Evolutionary conservation across 2,329 filamentous ascomycete genomes (phyloP).

Genomic region (Apiospora saccharicola): DNA sequence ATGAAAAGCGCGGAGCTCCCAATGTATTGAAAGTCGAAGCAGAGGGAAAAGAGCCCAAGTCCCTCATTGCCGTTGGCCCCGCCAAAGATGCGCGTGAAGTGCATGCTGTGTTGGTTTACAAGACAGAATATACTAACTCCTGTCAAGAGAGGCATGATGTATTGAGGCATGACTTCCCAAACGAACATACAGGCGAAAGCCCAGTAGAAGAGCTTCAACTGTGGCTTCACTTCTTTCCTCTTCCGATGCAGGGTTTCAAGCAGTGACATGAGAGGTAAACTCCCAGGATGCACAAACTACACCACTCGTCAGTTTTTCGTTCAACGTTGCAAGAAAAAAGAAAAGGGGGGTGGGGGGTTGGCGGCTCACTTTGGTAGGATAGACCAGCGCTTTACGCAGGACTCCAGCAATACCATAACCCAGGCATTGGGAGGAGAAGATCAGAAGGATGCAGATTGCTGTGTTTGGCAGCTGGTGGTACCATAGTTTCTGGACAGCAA

Average conservation of each 20-base stretch:
- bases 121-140: conserved; percentile 50
- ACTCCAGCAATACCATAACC: conserved; percentile 58
- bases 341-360: no score
- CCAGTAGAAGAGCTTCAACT: conserved; percentile 49
- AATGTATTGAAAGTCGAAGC: conserved; percentile 55
- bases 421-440: conserved; percentile 56
- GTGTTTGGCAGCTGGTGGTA: conserved; percentile 50
- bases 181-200: conserved; percentile 49
- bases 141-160: conserved; percentile 52
- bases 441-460: conserved; percentile 49
- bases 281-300: conserved; percentile 44
- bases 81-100: conserved; percentile 56
- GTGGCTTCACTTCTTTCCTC: conserved; percentile 45
- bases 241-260: conserved; percentile 39
- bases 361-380: conserved; percentile 54
- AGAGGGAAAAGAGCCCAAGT: conserved; percentile 50
- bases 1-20: conserved; percentile 33
- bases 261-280: conserved; percentile 41
- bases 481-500: conserved; percentile 56
- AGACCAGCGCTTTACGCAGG: conserved; percentile 53
- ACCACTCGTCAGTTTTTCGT: not conserved
- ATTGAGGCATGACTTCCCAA: conserved; percentile 58
- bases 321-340: not conserved
- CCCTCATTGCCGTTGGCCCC: conserved; percentile 50
- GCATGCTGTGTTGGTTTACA: conserved; percentile 48